Evolutionary conservation across 768 basidiomycete genomes (phyloP).

Genomic region (Obba rivulosa): DNA sequence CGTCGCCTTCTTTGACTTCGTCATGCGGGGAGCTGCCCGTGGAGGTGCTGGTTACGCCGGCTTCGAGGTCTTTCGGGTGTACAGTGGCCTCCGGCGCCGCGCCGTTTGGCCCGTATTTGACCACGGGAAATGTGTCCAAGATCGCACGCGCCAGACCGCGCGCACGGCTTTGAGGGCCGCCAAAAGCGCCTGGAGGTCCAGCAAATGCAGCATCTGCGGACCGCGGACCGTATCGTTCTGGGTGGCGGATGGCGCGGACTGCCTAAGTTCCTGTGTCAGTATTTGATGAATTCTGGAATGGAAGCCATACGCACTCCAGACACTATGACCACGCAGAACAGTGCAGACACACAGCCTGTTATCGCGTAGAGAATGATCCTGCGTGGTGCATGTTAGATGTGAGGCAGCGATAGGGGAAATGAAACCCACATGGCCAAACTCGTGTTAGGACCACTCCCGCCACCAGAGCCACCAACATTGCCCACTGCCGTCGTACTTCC

Average conservation of each 20-base stretch:
- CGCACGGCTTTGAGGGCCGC: slow-evolving; percentile 57
- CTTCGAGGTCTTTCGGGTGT: slow-evolving; percentile 29
- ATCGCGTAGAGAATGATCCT: slow-evolving; percentile 86
- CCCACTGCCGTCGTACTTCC: slow-evolving; percentile 19
- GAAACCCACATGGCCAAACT: slow-evolving; percentile 65
- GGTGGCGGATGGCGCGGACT: slow-evolving; percentile 77
- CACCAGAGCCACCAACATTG: neutral
- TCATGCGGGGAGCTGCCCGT: too few species aligned
- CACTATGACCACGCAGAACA: slow-evolving; percentile 82
- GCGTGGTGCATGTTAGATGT: neutral
- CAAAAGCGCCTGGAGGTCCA: slow-evolving; percentile 21
- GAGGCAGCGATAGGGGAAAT: neutral
- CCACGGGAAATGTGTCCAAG: slow-evolving; percentile 90
- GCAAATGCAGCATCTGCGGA: slow-evolving; percentile 24
- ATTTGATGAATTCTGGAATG: neutral
- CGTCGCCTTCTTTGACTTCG: slow-evolving; percentile 2
- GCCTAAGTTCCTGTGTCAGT: too few species aligned
- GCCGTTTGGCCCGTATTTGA: slow-evolving; percentile 62
- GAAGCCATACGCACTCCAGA: slow-evolving; percentile 55
- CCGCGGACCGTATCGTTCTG: slow-evolving; percentile 88
- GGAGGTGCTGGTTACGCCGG: neutral
- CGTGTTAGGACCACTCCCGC: slow-evolving; percentile 10
- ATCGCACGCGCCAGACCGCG: slow-evolving; percentile 89
- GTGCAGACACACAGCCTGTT: slow-evolving; percentile 80
- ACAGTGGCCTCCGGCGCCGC: slow-evolving; percentile 7